These are phyloP conservation scores for Cryptococcus sp. DNA, from an alignment of 1,284 basidiomycete genomes.

Conservation along the genomic window DNA sequence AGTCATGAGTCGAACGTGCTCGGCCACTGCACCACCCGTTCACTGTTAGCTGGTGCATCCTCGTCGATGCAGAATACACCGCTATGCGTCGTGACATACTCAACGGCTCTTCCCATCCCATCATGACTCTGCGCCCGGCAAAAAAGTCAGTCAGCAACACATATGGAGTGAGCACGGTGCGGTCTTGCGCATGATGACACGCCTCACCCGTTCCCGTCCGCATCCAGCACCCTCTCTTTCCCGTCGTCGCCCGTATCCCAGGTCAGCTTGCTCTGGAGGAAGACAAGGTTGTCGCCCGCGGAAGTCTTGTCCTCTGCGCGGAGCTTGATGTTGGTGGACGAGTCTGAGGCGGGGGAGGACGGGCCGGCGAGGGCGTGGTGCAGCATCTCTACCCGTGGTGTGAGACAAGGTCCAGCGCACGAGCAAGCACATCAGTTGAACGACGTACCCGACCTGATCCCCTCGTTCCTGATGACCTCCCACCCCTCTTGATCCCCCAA, in stretches of 20 bases:
- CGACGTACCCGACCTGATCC: constrained; percentile 70
- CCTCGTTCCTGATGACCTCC: constrained; percentile 74
- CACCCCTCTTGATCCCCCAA: constrained; percentile 74
- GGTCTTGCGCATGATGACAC: background rate
- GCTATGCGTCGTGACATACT: constrained; percentile 53
- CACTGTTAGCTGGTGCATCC: constrained; percentile 22
- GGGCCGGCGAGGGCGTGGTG: constrained; percentile 39
- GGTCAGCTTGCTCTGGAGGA: constrained; percentile 66
- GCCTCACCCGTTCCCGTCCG: constrained; percentile 65
- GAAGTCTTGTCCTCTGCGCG: constrained; percentile 61
- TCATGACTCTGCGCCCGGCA: constrained; percentile 67
- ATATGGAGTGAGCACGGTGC: background rate
- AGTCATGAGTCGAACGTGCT: constrained; percentile 57
- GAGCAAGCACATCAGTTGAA: background rate
- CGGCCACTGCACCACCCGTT: constrained; percentile 46
- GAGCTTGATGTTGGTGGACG: constrained; percentile 35
- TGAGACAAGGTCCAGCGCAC: background rate
- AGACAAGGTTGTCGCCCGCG: constrained; percentile 69
- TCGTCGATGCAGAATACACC: background rate
- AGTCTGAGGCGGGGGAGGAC: constrained; percentile 15
- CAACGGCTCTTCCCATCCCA: constrained; percentile 86
- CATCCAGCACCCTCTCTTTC: constrained; percentile 60
- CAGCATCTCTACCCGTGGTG: constrained; percentile 49
- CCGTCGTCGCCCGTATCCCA: constrained; percentile 71
- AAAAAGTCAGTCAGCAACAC: background rate